Percentiles rank a stretch among this genome's conserved stretches.
These are phyloP conservation scores for Lobosporangium transversale DNA, from an alignment of 192 early-diverging fungal genomes.

Conservation along the genomic window DNA sequence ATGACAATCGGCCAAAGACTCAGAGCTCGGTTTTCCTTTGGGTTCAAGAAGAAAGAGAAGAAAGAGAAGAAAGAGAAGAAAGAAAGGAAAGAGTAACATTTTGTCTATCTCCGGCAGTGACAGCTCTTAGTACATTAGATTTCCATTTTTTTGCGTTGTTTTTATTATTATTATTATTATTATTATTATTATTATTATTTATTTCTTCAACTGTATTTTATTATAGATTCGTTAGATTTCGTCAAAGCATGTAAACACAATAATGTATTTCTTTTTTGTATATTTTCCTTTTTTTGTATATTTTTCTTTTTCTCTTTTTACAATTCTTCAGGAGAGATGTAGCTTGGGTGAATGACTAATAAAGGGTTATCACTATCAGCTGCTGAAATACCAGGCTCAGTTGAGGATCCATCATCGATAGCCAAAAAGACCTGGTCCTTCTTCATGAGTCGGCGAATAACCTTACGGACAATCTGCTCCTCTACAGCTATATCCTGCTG, in stretches of 20 bases:
- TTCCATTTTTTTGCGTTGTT: too few species aligned
- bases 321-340: constrained; percentile 45
- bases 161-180: too few species aligned
- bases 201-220: too few species aligned
- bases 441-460: constrained; percentile 46
- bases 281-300: constrained; percentile 1
- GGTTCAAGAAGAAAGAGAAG: neutral
- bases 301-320: constrained; percentile 4
- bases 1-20: neutral
- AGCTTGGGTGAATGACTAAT: constrained; percentile 48
- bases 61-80: neutral
- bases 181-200: too few species aligned
- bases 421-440: constrained; percentile 50
- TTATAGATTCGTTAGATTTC: neutral
- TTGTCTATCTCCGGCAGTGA: too few species aligned
- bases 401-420: constrained; percentile 22
- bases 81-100: neutral
- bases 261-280: neutral
- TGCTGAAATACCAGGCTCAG: constrained; percentile 16
- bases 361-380: constrained; percentile 32
- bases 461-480: constrained; percentile 46
- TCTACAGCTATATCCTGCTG: constrained; percentile 25
- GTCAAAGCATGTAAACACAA: neutral
- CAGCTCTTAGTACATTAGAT: neutral
- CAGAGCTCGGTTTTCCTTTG: neutral